Percentiles rank a stretch among this genome's conserved stretches.
Conservation (phyloP, 495 filamentous ascomycete genomes). For the Haplographium delicatum region DNA sequence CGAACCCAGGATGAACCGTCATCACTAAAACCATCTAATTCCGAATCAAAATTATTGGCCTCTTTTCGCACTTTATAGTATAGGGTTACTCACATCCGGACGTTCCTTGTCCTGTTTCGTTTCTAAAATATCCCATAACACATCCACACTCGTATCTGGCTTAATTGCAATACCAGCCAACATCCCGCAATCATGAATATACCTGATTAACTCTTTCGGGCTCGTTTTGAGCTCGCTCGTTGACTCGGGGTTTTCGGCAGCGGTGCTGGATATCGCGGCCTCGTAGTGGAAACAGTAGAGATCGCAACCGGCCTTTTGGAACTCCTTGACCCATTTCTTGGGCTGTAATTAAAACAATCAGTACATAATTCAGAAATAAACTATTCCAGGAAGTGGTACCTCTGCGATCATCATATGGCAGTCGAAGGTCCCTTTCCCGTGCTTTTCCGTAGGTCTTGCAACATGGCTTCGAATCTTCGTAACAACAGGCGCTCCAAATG, state of each 20-base stretch:
- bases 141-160: constrained; percentile 82
- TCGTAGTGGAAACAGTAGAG: constrained; percentile 99
- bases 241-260: constrained; percentile 70
- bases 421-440: constrained; percentile 87
- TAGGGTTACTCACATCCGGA: constrained; percentile 71
- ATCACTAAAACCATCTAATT: constrained; percentile 96
- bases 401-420: constrained; percentile 99
- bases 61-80: background rate
- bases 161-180: constrained; percentile 94
- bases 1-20: constrained; percentile 97
- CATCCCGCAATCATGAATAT: constrained; percentile 85
- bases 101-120: constrained; percentile 62
- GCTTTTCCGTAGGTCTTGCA: constrained; percentile 45
- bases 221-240: constrained; percentile 61
- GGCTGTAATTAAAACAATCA: constrained; percentile 49
- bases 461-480: constrained; percentile 87
- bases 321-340: constrained; percentile 95
- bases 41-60: background rate
- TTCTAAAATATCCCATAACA: constrained; percentile 85
- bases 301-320: constrained; percentile 90
- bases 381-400: constrained; percentile 42
- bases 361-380: background rate
- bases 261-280: constrained; percentile 79
- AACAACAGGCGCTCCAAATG: constrained; percentile 90
- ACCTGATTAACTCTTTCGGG: constrained; percentile 79